These are phyloP conservation scores for Syzygium malaccense DNA, from an alignment of 441 rosid species.

Conservation along the genomic window DNA sequence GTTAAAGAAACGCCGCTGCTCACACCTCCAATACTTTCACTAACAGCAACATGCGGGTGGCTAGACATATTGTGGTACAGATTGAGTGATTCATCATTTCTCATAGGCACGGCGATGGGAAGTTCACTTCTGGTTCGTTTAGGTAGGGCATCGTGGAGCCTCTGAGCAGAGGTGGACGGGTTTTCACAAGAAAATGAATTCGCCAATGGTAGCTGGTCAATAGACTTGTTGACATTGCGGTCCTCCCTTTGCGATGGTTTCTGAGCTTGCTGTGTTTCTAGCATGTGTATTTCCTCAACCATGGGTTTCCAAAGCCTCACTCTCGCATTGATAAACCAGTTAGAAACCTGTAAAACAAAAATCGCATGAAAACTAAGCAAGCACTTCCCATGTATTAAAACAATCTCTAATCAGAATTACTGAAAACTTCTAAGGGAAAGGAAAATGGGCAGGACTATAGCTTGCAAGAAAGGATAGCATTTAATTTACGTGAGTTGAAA, in stretches of 20 bases:
- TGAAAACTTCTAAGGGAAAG: not conserved
- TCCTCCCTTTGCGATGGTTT: slow-evolving; percentile 47
- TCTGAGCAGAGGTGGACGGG: slow-evolving; percentile 31
- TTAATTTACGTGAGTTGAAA: not conserved
- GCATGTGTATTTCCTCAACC: slow-evolving; percentile 85
- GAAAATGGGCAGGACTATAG: not conserved
- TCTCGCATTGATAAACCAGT: slow-evolving; percentile 88
- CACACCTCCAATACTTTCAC: slow-evolving; percentile 30
- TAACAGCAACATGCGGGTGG: slow-evolving; percentile 32
- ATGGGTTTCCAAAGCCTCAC: slow-evolving; percentile 93
- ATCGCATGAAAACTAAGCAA: not conserved
- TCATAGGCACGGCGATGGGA: slow-evolving; percentile 3
- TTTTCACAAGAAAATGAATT: slow-evolving; percentile 20
- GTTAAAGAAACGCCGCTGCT: slow-evolving; percentile 56
- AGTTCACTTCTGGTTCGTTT: slow-evolving; percentile 34
- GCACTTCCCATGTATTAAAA: not conserved
- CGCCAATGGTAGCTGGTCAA: slow-evolving; percentile 10
- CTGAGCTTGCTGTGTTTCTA: slow-evolving; percentile 60
- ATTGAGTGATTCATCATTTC: slow-evolving; percentile 20
- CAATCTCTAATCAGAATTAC: not conserved
- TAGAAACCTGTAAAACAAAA: slow-evolving; percentile 48
- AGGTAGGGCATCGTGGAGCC: slow-evolving; percentile 32
- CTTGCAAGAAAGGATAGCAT: not conserved
- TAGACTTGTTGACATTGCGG: slow-evolving; percentile 16
- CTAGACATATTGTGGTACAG: slow-evolving; percentile 33